Conservation (phyloP, 2,329 filamentous ascomycete genomes). For the Pseudocercospora cruenta region DNA sequence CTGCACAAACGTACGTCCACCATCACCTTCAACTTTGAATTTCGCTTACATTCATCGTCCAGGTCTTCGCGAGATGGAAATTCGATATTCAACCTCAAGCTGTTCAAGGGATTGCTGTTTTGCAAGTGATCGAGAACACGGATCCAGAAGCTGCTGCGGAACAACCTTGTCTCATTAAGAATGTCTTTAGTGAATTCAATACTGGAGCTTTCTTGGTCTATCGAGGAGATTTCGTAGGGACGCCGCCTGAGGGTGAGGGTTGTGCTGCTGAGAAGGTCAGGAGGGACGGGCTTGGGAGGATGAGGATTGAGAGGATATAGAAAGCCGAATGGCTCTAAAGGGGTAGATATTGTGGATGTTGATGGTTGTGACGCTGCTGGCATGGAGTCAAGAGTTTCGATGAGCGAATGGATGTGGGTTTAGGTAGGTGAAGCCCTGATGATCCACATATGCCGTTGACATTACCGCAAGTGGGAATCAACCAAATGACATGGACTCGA, state of each 20-base stretch:
- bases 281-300: background rate
- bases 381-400: too few relatives aligned
- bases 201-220: slow-evolving; percentile 21
- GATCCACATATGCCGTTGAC: too few relatives aligned
- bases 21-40: background rate
- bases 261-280: background rate
- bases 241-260: background rate
- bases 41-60: background rate
- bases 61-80: slow-evolving; percentile 32
- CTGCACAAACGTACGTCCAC: slow-evolving; percentile 23
- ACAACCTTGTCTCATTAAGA: slow-evolving; percentile 33
- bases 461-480: too few relatives aligned
- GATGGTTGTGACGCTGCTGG: too few relatives aligned
- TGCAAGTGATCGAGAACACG: slow-evolving; percentile 2
- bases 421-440: too few relatives aligned
- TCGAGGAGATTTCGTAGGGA: slow-evolving; percentile 7
- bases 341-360: background rate
- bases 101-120: slow-evolving; percentile 31
- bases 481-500: too few relatives aligned
- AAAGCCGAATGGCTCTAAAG: too few relatives aligned
- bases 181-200: slow-evolving; percentile 34
- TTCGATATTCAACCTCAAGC: slow-evolving; percentile 30
- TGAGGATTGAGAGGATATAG: background rate
- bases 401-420: too few relatives aligned
- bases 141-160: background rate